These are phyloP conservation scores for Penicillium sp. DNA, from an alignment of 2,329 filamentous ascomycete species.

Conservation along the genomic window DNA sequence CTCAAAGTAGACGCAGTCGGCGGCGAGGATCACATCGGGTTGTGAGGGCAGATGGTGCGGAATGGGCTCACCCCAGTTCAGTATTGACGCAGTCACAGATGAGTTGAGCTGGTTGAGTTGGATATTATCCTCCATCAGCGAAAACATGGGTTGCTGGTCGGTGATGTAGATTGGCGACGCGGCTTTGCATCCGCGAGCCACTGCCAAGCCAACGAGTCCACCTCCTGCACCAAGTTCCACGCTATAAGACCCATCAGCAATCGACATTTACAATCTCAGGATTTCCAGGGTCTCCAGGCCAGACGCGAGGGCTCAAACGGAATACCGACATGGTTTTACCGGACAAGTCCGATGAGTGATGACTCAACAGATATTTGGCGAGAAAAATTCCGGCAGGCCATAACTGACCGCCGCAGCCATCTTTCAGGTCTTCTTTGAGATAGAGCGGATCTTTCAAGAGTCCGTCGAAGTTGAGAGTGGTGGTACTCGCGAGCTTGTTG, in stretches of 20 bases:
- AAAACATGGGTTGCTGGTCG: conserved; percentile 81
- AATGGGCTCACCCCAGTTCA: conserved; percentile 69
- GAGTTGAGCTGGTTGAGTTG: conserved; percentile 68
- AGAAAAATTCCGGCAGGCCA: conserved; percentile 94
- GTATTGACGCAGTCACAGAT: conserved; percentile 63
- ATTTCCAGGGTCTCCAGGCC: background rate
- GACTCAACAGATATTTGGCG: conserved; percentile 78
- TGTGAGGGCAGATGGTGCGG: conserved; percentile 40
- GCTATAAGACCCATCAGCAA: conserved; percentile 47
- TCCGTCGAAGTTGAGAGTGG: conserved; percentile 65
- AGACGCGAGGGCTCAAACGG: background rate
- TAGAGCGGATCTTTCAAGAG: conserved; percentile 67
- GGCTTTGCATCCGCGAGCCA: conserved; percentile 57
- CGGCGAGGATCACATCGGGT: conserved; percentile 85
- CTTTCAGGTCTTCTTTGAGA: conserved; percentile 79
- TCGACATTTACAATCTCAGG: background rate
- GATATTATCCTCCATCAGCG: conserved; percentile 84
- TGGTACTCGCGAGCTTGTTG: conserved; percentile 53
- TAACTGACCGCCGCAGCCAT: conserved; percentile 87
- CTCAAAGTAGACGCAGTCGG: conserved; percentile 97
- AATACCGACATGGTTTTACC: conserved; percentile 69
- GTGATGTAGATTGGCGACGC: conserved; percentile 68
- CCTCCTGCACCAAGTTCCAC: conserved; percentile 90
- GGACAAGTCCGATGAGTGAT: conserved; percentile 62
- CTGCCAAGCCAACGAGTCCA: conserved; percentile 71